Conservation (phyloP, 2,329 filamentous ascomycete genomes). For the Sclerotinia minor region DNA sequence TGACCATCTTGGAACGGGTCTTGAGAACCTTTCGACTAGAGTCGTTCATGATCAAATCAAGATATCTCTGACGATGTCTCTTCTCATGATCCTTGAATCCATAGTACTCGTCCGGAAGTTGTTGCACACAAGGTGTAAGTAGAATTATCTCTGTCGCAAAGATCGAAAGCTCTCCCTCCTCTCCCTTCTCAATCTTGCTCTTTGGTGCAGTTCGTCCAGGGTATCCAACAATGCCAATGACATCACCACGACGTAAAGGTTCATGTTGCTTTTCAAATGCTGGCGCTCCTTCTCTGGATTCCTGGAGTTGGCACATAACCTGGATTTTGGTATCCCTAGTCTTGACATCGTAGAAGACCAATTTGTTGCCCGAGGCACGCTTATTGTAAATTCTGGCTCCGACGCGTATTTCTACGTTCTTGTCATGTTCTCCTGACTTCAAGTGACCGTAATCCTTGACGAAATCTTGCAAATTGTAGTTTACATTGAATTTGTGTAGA, state of each 20-base stretch:
- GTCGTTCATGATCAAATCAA: slow-evolving; percentile 95
- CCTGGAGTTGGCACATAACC: slow-evolving; percentile 86
- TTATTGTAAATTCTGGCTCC: slow-evolving; percentile 89
- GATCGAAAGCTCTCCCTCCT: slow-evolving; percentile 89
- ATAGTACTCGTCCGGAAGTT: slow-evolving; percentile 85
- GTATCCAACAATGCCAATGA: slow-evolving; percentile 84
- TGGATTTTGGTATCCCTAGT: slow-evolving; percentile 77
- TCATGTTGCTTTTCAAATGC: slow-evolving; percentile 88
- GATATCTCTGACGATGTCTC: slow-evolving; percentile 87
- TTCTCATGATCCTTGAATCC: slow-evolving; percentile 96
- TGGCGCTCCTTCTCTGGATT: slow-evolving; percentile 63
- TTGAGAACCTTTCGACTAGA: slow-evolving; percentile 78
- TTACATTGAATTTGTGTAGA: slow-evolving; percentile 89
- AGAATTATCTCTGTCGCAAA: slow-evolving; percentile 85
- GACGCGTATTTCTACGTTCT: slow-evolving; percentile 72
- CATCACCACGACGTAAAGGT: slow-evolving; percentile 84
- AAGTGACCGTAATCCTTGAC: slow-evolving; percentile 74
- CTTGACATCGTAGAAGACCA: slow-evolving; percentile 88
- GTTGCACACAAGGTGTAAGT: slow-evolving; percentile 86
- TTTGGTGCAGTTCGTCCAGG: slow-evolving; percentile 85
- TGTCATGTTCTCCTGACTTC: slow-evolving; percentile 82
- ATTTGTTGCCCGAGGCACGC: slow-evolving; percentile 77
- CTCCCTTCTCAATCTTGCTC: slow-evolving; percentile 75
- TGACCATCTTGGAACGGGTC: slow-evolving; percentile 82
- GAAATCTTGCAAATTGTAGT: slow-evolving; percentile 80